Base-by-base conservation (phyloP, 2,329 filamentous ascomycete species). In the Fusarium illudens region DNA sequence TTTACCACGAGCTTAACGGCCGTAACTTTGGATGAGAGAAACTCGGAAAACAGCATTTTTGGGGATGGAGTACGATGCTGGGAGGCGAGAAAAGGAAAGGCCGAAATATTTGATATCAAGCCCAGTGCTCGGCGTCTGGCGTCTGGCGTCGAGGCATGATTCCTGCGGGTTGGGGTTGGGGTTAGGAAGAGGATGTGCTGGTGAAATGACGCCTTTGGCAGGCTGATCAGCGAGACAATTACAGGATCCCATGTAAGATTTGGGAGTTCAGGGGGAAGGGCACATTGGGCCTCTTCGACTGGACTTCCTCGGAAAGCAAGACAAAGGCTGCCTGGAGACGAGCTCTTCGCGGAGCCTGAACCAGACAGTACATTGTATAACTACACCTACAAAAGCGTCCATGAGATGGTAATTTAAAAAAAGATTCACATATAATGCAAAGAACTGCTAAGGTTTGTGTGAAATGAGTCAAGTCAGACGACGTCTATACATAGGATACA, bases 401-500 rank as follows among this genome's bases (percentile, higher is more conserved):
- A 72, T 65, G 65, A 68, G 64, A 70, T 64, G 69, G 64, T 62
- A 56, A 63, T 65, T 50, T 33, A n/a, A 54, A 66, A 60, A 62
- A 55, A 53, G 15, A 44, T 58, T 68, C 66, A 64, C 53, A 71
- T 59, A 58, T 59, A 54, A 70, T 48, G 34, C 54, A 51, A 60
- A 17, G 4, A 34, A 27, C 22, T 15, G n/a, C 27, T 48, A 20
- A 37, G 17, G 25, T 22, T 56, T 71, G 61, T 73, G 71, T 50
- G 69, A 74, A 75, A 65, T 73, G 73, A 75, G 64, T 74, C 65
- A 67, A 67, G 65, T 75, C 60, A 75, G 69, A 72, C 66, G 66
- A 73, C 67, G 73, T 75, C 75, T 77, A 77, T 77, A 77, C 73
- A 76, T 77, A 75, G 71, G 73, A 72, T 77, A 77, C 76, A 77